Evolutionary conservation across 495 filamentous ascomycete genomes (phyloP), one percentile per base, ranked within the genome.

Genomic region (Poronia punctata): DNA sequence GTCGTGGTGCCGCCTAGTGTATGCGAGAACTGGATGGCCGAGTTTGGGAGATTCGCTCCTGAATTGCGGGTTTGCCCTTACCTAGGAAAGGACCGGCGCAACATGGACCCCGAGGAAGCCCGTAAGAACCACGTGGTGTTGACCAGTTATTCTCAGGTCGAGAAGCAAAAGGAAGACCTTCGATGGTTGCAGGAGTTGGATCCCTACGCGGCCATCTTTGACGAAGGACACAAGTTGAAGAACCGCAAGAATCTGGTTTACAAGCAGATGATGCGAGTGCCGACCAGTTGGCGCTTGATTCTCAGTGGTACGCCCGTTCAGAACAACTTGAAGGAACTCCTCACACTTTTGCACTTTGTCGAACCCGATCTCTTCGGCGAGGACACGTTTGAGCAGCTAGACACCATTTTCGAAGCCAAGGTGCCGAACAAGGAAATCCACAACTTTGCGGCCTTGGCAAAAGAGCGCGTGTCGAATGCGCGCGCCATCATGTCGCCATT

Each of bases 401-500:
- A 83, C 17, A 78, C 75, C 9, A 82, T 97, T 31, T 97, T 98
- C 61, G 85, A 84, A 44, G 82, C 89, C 54, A 95, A 94, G 54
- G 86, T 87, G 2, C 85, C 83, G n/a, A 80, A 80, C 14, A 82
- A 75, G 7, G 85, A 87, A 28, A 65, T 76, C 4, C 76, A 84
- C 38, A 78, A 84, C 40, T 79, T 80, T 2, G 80, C 87, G 5
- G 68, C 97, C 3, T 66, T 97, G 2, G 92, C 88, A 0, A 77
- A 75, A 5, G 86, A 95, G 57, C 80, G 92, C 4, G 92, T 96
- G 34, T 73, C 76, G 15, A 74, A 88, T 22, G 92, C 92, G 0
- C 82, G 86, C 30, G 84, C 87, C 0, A 96, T 98, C 72, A 79
- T 98, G 59, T 85, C 90, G 24, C 92, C 92, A 0, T 98, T 97